Evolutionary conservation across 176 grass and related monocot genomes (phyloP).

Genomic region (Bothriochloa decipiens): DNA sequence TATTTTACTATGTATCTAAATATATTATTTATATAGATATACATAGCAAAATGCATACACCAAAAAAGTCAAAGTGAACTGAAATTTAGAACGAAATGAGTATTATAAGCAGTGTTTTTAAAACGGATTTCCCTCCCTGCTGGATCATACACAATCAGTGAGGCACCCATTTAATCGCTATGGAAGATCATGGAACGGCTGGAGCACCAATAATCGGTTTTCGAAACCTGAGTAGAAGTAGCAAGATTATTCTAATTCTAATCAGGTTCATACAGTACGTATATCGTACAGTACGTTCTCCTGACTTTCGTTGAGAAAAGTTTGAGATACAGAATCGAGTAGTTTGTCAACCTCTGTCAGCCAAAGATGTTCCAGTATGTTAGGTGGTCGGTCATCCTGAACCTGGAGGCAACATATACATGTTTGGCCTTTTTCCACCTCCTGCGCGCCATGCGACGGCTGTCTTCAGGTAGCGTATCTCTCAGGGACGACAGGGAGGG

Average conservation of each 20-base stretch:
- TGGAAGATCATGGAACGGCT: background rate
- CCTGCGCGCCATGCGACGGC: background rate
- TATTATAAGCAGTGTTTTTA: background rate
- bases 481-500: constrained; percentile 23
- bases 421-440: constrained; percentile 35
- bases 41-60: too few relatives aligned
- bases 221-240: too few relatives aligned
- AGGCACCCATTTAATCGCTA: background rate
- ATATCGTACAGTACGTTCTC: too few relatives aligned
- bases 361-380: background rate
- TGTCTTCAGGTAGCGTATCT: constrained; percentile 17
- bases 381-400: constrained; percentile 42
- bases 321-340: background rate
- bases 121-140: background rate
- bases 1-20: too few relatives aligned
- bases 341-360: constrained; percentile 19
- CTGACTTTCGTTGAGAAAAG: background rate
- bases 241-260: background rate
- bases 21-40: too few relatives aligned
- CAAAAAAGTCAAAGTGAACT: too few relatives aligned
- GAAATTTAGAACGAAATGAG: too few relatives aligned
- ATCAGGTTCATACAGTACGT: background rate
- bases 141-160: background rate
- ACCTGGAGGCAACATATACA: background rate
- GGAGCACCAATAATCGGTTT: too few relatives aligned